Conservation (phyloP, 2,329 filamentous ascomycete genomes). For the Parastagonospora avenae region DNA sequence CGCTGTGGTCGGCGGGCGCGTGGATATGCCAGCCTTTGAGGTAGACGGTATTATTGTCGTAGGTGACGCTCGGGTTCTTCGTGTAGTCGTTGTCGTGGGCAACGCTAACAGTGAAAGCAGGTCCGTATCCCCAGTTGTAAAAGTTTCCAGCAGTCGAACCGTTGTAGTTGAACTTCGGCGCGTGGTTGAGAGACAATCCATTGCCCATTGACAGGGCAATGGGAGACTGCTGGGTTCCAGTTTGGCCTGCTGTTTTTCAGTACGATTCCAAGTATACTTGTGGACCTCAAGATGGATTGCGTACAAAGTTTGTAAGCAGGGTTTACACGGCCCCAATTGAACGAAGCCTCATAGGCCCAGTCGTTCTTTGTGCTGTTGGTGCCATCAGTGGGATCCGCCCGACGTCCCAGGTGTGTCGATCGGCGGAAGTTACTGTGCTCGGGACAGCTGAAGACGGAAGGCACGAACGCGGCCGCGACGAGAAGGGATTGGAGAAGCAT, state of each 20-base stretch:
- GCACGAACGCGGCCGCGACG: constrained; percentile 8
- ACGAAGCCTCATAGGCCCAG: constrained; percentile 29
- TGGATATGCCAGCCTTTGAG: constrained; percentile 60
- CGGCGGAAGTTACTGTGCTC: constrained; percentile 20
- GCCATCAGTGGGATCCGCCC: constrained; percentile 4
- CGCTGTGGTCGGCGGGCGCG: constrained; percentile 56
- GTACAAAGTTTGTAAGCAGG: constrained; percentile 48
- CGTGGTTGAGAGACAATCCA: constrained; percentile 50
- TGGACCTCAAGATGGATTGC: too few species aligned
- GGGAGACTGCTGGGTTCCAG: constrained; percentile 57
- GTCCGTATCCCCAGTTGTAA: constrained; percentile 58
- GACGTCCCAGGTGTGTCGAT: constrained; percentile 9
- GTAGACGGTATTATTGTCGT: constrained; percentile 55
- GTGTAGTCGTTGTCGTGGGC: constrained; percentile 46
- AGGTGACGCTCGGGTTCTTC: constrained; percentile 49
- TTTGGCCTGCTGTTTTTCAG: constrained; percentile 43
- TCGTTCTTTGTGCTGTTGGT: constrained; percentile 14
- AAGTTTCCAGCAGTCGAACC: constrained; percentile 46
- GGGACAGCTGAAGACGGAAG: constrained; percentile 13
- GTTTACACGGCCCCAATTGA: constrained; percentile 49
- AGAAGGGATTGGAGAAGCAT: constrained; percentile 20
- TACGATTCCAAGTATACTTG: too few species aligned
- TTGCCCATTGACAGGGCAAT: constrained; percentile 51
- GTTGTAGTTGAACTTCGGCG: constrained; percentile 51
- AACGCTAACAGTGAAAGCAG: constrained; percentile 52